Conservation (phyloP, 495 filamentous ascomycete species). For the Aspergillus incahuasiensis region DNA sequence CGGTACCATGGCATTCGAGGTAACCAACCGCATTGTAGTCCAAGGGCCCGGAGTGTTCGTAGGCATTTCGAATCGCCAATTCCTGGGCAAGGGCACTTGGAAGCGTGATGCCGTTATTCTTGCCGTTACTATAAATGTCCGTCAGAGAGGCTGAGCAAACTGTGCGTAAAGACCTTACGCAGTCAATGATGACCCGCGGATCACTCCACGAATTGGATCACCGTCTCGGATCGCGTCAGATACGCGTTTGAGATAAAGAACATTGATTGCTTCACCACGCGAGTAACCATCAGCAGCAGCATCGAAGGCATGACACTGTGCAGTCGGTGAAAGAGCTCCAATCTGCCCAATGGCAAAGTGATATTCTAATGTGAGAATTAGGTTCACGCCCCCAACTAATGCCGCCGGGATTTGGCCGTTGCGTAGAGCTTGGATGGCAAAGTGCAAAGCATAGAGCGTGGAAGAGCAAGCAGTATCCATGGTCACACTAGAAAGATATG, state of each 20-base stretch:
- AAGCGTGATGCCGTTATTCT: slow-evolving; percentile 2
- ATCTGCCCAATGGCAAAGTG: slow-evolving; percentile 25
- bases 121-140: slow-evolving; percentile 21
- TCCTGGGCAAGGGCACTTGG: slow-evolving; percentile 14
- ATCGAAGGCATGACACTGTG: slow-evolving; percentile 55
- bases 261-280: slow-evolving; percentile 50
- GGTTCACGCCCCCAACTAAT: slow-evolving; percentile 38
- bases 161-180: neutral
- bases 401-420: slow-evolving; percentile 33
- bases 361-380: slow-evolving; percentile 35
- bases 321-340: slow-evolving; percentile 21
- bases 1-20: slow-evolving; percentile 39
- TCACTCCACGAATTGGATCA: slow-evolving; percentile 39
- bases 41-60: neutral
- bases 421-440: slow-evolving; percentile 28
- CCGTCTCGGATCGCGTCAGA: slow-evolving; percentile 31
- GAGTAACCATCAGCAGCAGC: slow-evolving; percentile 58
- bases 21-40: slow-evolving; percentile 6
- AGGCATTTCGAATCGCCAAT: slow-evolving; percentile 1
- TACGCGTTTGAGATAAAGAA: slow-evolving; percentile 32
- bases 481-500: slow-evolving; percentile 18
- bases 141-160: neutral
- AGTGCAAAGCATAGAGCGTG: slow-evolving; percentile 26
- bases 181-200: slow-evolving; percentile 33
- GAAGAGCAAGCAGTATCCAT: slow-evolving; percentile 37